Percentiles rank a stretch among this genome's conserved stretches.
Evolutionary conservation across 768 basidiomycete genomes (phyloP).

Genomic region (Boletus speciosus): DNA sequence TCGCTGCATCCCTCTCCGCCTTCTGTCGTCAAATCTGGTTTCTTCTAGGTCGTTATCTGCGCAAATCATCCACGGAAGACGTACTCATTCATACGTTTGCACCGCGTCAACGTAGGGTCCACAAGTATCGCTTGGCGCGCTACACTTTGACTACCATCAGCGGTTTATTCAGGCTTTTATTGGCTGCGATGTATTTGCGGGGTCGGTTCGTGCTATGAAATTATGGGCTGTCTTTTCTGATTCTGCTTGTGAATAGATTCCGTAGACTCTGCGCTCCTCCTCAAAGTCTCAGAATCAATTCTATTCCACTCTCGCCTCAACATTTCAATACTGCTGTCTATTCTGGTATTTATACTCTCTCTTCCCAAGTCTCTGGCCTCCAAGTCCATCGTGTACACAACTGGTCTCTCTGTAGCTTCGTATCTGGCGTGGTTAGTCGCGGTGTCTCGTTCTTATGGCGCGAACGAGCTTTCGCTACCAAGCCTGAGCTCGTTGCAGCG

Average conservation of each 20-base stretch:
- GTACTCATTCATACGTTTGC: constrained; percentile 61
- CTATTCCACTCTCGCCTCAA: constrained; percentile 36
- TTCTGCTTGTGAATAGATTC: constrained; percentile 41
- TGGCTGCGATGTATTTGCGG: constrained; percentile 62
- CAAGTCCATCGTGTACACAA: constrained; percentile 51
- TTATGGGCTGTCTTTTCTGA: constrained; percentile 6
- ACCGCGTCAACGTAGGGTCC: constrained; percentile 49
- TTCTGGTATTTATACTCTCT: constrained; percentile 48
- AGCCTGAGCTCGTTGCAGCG: constrained; percentile 37
- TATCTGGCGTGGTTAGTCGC: constrained; percentile 62
- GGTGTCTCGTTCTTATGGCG: constrained; percentile 48
- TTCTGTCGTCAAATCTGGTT: constrained; percentile 72
- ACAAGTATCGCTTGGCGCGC: constrained; percentile 42
- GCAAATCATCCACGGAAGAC: constrained; percentile 62
- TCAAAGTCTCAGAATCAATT: constrained; percentile 39
- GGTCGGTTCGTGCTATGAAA: constrained; percentile 41
- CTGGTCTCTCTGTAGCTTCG: constrained; percentile 54
- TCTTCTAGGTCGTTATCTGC: constrained; percentile 70
- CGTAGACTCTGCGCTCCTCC: constrained; percentile 47
- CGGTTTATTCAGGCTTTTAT: constrained; percentile 44
- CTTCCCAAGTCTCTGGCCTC: constrained; percentile 53
- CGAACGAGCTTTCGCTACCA: constrained; percentile 38
- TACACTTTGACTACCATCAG: constrained; percentile 42
- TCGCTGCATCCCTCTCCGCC: constrained; percentile 55
- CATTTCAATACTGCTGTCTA: constrained; percentile 40